Evolutionary conservation across 2,329 filamentous ascomycete species (phyloP), one percentile per base, ranked within the genome.

Genomic region (Pseudocercospora cruenta): DNA sequence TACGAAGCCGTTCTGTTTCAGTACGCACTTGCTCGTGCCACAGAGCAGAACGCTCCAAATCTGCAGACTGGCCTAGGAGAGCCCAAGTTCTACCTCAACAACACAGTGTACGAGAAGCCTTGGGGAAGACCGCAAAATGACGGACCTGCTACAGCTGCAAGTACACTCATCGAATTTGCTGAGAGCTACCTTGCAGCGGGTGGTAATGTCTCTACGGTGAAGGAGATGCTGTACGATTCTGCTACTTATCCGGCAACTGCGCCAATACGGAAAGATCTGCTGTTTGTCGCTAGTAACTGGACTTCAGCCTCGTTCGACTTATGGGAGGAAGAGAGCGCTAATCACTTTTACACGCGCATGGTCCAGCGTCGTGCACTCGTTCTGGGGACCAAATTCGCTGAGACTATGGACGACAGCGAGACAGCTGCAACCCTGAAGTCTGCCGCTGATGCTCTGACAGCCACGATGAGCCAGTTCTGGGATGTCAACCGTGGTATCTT

Each of bases 71-170:
- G 74, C 12, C 69, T 76, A 2, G 75, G 74, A 28, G 75, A 77
- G 65, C 75, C 75, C 9, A 77, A 77, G 62, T 76, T 75, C 69
- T 73, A 76, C 60, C 69, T 77, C 14, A 74, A 77, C 65, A 73
- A 75, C 54, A 74, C 73, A 3, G 68, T 73, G 58, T 77, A 76
- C 62, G 69, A 67, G 0, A 72, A 70, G 12, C 73, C 74, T 10
- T 77, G 75, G 75, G 75, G 75, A 6, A 49, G 75, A n/a, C 75
- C 75, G n/a, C 75, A 77, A 53, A 75, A 76, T 47, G 75, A 77
- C 59, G 75, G 75, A 4, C 75, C 75, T 0, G 75, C 75, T 1
- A 76, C 74, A 22, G 67, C 74, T 43, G 74, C 74, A 16, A 72
- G 73, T 58, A 75, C 75, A 1, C 69, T 77, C 0, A 76, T 76